Base-by-base conservation (phyloP, 192 early-diverging fungal genomes). In the Rhizoclosmatium globosum region DNA sequence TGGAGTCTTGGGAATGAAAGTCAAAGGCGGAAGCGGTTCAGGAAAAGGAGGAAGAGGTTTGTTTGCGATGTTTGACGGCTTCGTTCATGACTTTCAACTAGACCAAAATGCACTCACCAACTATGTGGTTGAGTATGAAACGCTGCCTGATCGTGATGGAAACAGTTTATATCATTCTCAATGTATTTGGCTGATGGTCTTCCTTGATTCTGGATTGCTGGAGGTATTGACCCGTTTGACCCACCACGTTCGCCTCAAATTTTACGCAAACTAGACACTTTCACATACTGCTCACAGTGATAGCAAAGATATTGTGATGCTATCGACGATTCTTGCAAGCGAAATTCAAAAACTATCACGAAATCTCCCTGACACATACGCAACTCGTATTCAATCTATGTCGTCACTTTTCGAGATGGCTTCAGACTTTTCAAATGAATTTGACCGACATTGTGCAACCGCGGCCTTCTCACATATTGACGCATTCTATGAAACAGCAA, bases 391-490 rank as follows among this genome's bases (percentile, higher is more conserved):
- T 11, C 69, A 95, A 87, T 87, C 93, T 1, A 76, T 96, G 48
- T 90, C 95, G 0, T 85, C 84, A 19, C 84, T 96, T 15, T 95
- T 96, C 71, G 74, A 84, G 38, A 82, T 94, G 3, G 95, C 95
- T 1, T 88, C 92, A 7, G 87, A 92, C 69, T 95, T 96, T 84
- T 84, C 89, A 1, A 91, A 95, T 77, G 92, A 94, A 79, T 76
- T 78, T 11, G 82, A 90, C 4, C 89, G 95, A 1, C 94, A 96
- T 77, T 84, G 85, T 73, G 93, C 94, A 3, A 95, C 92, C 0
- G 50, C 83, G 85, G 94, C 94, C 2, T 81, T 95, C 3, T 83
- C 90, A 0, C 91, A 94, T 76, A 95, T 95, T 61, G 94, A 95
- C 69, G 81, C 83, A 9, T 84, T 94, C 15, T 79, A 78, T 44